Evolutionary conservation across 306 rosid species (phyloP).

Genomic region (Macrotyloma uniflorum): DNA sequence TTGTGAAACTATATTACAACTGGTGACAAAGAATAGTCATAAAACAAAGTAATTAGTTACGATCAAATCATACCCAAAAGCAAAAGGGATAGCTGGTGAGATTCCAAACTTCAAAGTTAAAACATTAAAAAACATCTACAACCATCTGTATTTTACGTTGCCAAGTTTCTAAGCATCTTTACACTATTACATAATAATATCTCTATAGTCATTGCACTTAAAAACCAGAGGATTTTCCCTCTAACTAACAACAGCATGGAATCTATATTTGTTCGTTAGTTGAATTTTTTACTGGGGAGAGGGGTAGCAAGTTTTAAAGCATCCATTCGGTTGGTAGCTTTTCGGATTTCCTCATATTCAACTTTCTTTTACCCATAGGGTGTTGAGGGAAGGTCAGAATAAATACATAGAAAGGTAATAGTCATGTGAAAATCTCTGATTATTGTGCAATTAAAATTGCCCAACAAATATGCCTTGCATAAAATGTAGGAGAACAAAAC

Average conservation of each 20-base stretch:
- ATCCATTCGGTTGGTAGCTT: background rate
- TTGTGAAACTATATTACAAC: background rate
- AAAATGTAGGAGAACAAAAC: background rate
- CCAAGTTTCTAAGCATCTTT: background rate
- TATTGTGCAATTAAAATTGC: background rate
- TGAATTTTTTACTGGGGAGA: background rate
- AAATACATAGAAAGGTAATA: background rate
- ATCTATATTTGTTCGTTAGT: background rate
- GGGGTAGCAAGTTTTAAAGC: background rate
- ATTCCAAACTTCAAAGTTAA: background rate
- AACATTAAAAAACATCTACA: background rate
- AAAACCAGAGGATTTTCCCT: background rate
- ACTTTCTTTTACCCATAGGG: background rate
- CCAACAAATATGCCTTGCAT: background rate
- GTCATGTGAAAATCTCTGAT: background rate
- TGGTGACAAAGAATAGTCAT: background rate
- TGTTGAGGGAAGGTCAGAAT: background rate
- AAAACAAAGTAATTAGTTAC: background rate
- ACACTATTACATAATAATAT: background rate
- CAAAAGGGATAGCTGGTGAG: background rate
- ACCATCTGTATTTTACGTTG: slow-evolving; percentile 6
- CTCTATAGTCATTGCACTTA: background rate
- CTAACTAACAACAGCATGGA: background rate
- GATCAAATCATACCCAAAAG: background rate
- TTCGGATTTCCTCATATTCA: background rate